phyloP scores from a whole-genome alignment of 2,329 filamentous ascomycete species.

The Fusarium ramigenum region DNA sequence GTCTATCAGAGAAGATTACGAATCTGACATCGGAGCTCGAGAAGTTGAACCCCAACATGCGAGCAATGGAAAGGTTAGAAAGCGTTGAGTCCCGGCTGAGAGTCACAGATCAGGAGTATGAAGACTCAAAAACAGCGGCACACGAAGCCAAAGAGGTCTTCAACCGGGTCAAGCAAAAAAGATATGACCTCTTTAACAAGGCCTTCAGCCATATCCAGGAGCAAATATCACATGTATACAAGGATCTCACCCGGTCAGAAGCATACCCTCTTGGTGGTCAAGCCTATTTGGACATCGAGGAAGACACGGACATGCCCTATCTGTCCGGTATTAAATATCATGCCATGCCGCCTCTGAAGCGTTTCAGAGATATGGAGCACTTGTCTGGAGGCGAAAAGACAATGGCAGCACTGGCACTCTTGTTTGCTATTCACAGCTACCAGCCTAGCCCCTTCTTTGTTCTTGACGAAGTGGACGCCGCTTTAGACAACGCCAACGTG shows the following conservation, averaged over 20 bases:
- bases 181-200: conserved; percentile 92
- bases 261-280: conserved; percentile 94
- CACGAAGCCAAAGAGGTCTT: conserved; percentile 84
- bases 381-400: conserved; percentile 98
- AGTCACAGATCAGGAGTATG: conserved; percentile 87
- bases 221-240: conserved; percentile 93
- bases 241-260: conserved; percentile 88
- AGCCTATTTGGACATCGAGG: conserved; percentile 88
- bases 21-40: conserved; percentile 82
- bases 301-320: conserved; percentile 96
- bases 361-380: conserved; percentile 99
- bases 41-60: conserved; percentile 96
- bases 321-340: conserved; percentile 97
- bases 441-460: conserved; percentile 98
- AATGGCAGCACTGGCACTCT: conserved; percentile 93
- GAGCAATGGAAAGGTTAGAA: conserved; percentile 90
- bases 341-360: conserved; percentile 97
- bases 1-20: conserved; percentile 80
- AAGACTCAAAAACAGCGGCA: conserved; percentile 79
- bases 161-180: conserved; percentile 80
- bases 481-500: conserved; percentile 97
- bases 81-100: conserved; percentile 85
- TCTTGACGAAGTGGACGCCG: conserved; percentile 96
- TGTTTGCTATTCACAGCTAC: conserved; percentile 97
- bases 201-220: conserved; percentile 95